phyloP scores from a whole-genome alignment of 805 yeast species.

The Saccharomycopsis javanensis region DNA sequence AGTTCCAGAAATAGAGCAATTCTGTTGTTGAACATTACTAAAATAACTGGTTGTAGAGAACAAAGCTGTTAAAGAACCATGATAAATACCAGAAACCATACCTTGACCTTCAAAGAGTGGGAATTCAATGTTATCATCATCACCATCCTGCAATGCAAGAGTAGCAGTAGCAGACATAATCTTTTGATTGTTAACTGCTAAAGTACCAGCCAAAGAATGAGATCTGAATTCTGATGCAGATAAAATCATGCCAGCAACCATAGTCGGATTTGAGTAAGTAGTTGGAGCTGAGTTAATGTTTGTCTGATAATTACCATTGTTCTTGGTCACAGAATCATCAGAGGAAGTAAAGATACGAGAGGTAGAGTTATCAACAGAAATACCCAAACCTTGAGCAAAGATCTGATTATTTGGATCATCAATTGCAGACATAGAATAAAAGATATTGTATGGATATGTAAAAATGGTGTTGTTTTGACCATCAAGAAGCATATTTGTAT shows the following conservation, averaged over 20 bases:
- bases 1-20: neutral
- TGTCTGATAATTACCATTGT: neutral
- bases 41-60: neutral
- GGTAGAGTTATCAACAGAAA: constrained; percentile 41
- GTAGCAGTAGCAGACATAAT: constrained; percentile 42
- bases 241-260: constrained; percentile 41
- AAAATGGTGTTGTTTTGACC: constrained; percentile 45
- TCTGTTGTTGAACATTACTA: neutral
- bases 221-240: constrained; percentile 23
- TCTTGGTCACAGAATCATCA: constrained; percentile 31
- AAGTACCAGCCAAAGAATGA: constrained; percentile 13
- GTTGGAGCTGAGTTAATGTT: constrained; percentile 20
- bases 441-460: constrained; percentile 54
- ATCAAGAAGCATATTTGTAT: constrained; percentile 51
- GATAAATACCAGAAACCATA: constrained; percentile 39
- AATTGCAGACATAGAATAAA: constrained; percentile 18
- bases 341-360: constrained; percentile 29
- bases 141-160: constrained; percentile 17
- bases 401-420: constrained; percentile 30
- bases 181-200: constrained; percentile 39
- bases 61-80: constrained; percentile 39
- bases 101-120: constrained; percentile 58
- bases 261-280: constrained; percentile 45
- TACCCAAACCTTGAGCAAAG: constrained; percentile 44
- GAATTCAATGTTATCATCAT: constrained; percentile 28